These are phyloP conservation scores for Chlamydomonas incerta DNA, from an alignment of 139 green algal species.

Conservation along the genomic window DNA sequence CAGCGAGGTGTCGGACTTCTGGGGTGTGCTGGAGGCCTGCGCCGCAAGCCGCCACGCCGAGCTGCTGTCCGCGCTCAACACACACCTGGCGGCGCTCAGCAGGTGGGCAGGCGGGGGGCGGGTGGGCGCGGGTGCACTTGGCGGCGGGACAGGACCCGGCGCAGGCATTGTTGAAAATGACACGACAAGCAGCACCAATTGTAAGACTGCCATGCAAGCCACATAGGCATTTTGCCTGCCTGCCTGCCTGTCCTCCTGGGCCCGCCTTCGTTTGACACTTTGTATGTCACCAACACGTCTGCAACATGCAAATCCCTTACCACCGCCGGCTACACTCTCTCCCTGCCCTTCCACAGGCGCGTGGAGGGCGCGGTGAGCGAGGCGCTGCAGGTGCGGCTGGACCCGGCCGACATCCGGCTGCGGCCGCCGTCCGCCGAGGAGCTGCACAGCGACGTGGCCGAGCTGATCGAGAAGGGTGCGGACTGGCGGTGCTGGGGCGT, in stretches of 20 bases:
- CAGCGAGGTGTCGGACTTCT: constrained; percentile 73
- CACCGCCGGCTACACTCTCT: no score
- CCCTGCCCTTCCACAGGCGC: not conserved
- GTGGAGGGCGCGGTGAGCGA: constrained; percentile 67
- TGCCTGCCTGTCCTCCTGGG: no score
- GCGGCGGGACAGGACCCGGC: no score
- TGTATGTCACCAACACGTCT: no score
- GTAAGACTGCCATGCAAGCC: no score
- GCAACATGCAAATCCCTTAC: no score
- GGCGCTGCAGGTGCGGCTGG: constrained; percentile 60
- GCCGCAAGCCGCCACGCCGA: constrained; percentile 65
- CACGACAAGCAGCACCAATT: no score
- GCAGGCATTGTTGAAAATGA: no score
- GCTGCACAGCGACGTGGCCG: constrained; percentile 76
- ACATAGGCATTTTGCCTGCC: no score
- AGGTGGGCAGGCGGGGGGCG: no score
- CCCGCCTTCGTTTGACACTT: no score
- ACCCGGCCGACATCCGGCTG: constrained; percentile 64
- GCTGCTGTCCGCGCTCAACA: constrained; percentile 73
- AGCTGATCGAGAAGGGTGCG: constrained; percentile 69
- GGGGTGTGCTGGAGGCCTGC: constrained; percentile 75
- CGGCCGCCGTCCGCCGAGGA: constrained; percentile 59
- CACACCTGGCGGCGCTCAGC: constrained; percentile 60
- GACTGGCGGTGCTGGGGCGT: not conserved
- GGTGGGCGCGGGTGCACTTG: no score